Base-by-base conservation (phyloP, 805 yeast genomes). In the Hanseniaspora guilliermondii region DNA sequence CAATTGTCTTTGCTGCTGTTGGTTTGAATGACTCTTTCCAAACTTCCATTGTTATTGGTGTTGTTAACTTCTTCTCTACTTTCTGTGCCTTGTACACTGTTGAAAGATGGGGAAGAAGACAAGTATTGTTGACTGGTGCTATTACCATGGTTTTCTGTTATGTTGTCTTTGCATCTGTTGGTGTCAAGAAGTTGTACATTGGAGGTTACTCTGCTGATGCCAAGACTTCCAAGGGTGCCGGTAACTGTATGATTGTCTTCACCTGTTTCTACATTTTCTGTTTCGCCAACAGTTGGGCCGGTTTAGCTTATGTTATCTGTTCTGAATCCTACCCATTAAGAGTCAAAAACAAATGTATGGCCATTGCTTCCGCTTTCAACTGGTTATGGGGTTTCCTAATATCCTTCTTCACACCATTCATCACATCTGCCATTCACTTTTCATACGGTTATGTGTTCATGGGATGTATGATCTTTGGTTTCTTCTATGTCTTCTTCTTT, bases 231-330 rank as follows among this genome's bases (percentile, higher is more conserved):
- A 73, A 72, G 58, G 72, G 80, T 57, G 78, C 82, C 45, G 88
- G 87, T 69, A 70, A 79, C 64, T 81, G 78, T 52, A 80, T 83
- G 87, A 81, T 83, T 65, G 78, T 79, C 68, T 74, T 83, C 61
- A 74, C 87, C 36, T 80, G 86, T 72, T 70, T 83, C 61, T 82
- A 72, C 73, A 79, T 83, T 58, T 81, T 82, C 76, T 79, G 74
- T 73, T 82, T 82, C 61, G 87, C 87, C 39, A 76, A 82, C 48
- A 78, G 87, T 33, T 83, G 87, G 87, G 87, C 86, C 58, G 85
- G 87, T 63, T 76, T 78, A 61, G 79, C 77, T 50, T 82, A 73
- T 68, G 79, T 79, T 57, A 79, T 82, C 60, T 76, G 79, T 36
- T 76, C 87, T 47, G 87, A 83, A 69, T 74, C 81, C 48, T 83